phyloP scores from a whole-genome alignment of 257 asterid species.

The Mitragyna speciosa region DNA sequence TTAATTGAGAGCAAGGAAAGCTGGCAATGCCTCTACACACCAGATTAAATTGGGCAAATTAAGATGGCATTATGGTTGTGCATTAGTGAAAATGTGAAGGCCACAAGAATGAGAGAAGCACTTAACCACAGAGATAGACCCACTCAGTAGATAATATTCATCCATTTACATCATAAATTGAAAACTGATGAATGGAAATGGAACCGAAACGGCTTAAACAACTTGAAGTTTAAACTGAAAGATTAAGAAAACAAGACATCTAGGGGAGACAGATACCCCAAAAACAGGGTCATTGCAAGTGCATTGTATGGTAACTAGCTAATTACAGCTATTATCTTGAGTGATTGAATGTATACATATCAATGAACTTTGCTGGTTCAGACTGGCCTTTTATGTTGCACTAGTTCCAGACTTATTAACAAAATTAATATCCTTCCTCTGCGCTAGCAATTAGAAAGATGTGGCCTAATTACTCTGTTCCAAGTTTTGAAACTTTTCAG shows the following conservation, averaged over 20 bases:
- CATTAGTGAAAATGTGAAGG: background rate
- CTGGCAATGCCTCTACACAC: background rate
- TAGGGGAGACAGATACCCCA: background rate
- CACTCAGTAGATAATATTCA: background rate
- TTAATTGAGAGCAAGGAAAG: background rate
- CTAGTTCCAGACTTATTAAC: background rate
- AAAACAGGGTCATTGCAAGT: background rate
- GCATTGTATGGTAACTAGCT: background rate
- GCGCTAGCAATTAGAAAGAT: background rate
- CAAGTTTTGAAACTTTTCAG: background rate
- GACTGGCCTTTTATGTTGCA: background rate
- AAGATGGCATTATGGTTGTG: background rate
- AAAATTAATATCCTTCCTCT: background rate
- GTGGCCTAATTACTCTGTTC: background rate
- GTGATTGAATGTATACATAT: background rate
- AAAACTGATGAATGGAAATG: background rate
- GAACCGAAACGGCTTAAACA: background rate
- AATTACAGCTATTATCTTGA: background rate
- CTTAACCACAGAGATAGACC: background rate
- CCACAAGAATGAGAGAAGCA: background rate
- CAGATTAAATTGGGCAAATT: background rate
- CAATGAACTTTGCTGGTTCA: background rate
- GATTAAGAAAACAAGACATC: background rate
- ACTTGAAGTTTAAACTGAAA: background rate
- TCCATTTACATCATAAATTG: background rate